Evolutionary conservation across 2,329 filamentous ascomycete species (phyloP).

Genomic region (Claviceps digitariae): DNA sequence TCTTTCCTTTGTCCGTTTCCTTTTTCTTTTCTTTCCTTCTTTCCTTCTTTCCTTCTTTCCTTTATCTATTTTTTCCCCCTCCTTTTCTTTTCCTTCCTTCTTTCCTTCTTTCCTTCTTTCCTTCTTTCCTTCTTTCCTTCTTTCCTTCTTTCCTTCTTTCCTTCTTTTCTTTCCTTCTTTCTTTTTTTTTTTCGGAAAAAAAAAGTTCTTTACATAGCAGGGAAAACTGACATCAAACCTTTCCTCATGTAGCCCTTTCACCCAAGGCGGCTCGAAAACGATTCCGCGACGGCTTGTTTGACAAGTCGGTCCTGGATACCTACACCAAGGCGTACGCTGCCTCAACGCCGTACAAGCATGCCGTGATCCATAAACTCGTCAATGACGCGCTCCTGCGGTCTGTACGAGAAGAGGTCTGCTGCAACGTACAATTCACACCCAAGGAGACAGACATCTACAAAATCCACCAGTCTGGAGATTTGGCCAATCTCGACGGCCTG

Average conservation of each 20-base stretch:
- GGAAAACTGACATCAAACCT: slow-evolving; percentile 2
- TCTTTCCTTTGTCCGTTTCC: no score
- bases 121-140: no score
- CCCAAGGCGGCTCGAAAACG: slow-evolving; percentile 38
- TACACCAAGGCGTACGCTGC: slow-evolving; percentile 50
- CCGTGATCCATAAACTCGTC: slow-evolving; percentile 73
- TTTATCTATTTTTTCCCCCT: not conserved
- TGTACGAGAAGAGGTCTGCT: slow-evolving; percentile 78
- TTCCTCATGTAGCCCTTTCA: slow-evolving; percentile 26
- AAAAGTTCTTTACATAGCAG: no score
- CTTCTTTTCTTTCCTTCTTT: no score
- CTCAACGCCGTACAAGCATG: slow-evolving; percentile 74
- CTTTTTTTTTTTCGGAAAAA: not conserved
- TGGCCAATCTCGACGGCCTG: slow-evolving; percentile 91
- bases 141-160: not conserved
- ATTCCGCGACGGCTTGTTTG: slow-evolving; percentile 55
- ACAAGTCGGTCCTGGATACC: slow-evolving; percentile 38
- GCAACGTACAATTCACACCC: slow-evolving; percentile 87
- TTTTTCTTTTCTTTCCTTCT: no score
- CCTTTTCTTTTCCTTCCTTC: no score
- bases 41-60: not conserved
- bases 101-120: no score
- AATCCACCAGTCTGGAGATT: slow-evolving; percentile 95
- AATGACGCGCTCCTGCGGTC: slow-evolving; percentile 68
- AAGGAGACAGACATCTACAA: slow-evolving; percentile 99